phyloP scores from a whole-genome alignment of 2,329 filamentous ascomycete species.

The Bipolaris gigantea region DNA sequence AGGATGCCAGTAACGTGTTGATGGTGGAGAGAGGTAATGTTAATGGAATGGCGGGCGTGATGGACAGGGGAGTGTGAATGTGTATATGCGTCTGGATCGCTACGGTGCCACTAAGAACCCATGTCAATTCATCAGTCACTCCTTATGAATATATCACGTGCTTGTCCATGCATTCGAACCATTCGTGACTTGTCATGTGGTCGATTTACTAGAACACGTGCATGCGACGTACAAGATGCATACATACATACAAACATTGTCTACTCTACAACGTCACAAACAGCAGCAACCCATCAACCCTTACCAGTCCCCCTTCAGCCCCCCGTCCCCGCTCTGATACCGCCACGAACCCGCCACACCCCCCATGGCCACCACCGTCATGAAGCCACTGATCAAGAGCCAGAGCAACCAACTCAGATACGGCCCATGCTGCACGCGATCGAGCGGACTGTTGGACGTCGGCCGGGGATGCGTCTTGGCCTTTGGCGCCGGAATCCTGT shows the following conservation, averaged over 20 bases:
- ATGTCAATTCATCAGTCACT: not conserved
- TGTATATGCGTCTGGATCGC: not conserved
- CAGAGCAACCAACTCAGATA: constrained; percentile 23
- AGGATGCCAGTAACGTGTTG: too few relatives aligned
- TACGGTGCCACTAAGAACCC: not conserved
- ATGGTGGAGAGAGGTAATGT: not conserved
- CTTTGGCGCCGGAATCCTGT: constrained; percentile 47
- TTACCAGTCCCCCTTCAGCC: constrained; percentile 5
- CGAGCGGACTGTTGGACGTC: constrained; percentile 14
- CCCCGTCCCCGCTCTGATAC: not conserved
- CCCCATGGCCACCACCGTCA: not conserved
- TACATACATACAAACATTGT: not conserved
- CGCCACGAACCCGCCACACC: not conserved
- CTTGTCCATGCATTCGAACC: too few relatives aligned
- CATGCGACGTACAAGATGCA: not conserved
- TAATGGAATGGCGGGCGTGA: not conserved
- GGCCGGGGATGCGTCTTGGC: not conserved
- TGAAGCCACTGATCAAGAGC: constrained; percentile 15
- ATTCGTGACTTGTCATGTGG: not conserved
- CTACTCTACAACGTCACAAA: not conserved
- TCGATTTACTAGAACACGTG: not conserved
- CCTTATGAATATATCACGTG: not conserved
- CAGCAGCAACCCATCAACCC: not conserved
- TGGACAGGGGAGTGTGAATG: not conserved
- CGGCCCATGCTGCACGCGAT: constrained; percentile 19